Percentiles rank a stretch among this genome's conserved stretches.
Evolutionary conservation across 352 stramenopile genomes (phyloP).

Genomic region (Pythium folliculosum): DNA sequence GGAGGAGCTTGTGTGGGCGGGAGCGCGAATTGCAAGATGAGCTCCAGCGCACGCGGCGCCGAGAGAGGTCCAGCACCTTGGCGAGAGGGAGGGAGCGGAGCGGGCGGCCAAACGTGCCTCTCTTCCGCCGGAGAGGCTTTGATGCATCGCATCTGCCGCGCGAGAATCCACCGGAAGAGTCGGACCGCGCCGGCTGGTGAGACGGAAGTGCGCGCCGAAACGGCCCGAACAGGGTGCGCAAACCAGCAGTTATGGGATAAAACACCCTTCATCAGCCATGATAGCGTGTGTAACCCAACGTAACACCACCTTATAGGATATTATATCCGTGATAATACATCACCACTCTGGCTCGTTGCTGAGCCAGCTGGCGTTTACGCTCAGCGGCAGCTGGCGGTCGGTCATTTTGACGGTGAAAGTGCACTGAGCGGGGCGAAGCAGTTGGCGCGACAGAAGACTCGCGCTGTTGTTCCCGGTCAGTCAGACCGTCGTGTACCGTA

Average conservation of each 20-base stretch:
- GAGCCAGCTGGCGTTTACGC: not conserved
- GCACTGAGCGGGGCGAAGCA: not conserved
- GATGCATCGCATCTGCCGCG: constrained; percentile 1
- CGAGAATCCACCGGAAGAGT: constrained; percentile 6
- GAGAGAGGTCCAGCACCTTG: not conserved
- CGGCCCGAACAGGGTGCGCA: not conserved
- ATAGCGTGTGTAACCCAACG: not conserved
- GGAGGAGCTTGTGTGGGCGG: not conserved
- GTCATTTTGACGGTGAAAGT: not conserved
- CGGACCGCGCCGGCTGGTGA: not conserved
- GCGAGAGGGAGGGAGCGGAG: not conserved
- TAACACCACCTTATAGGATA: not conserved
- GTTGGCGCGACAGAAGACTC: too few species aligned
- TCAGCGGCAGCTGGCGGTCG: not conserved
- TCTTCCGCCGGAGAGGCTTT: not conserved
- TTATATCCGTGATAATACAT: not conserved
- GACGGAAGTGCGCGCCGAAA: not conserved
- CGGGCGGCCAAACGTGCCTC: too few species aligned
- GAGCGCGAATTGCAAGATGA: constrained; percentile 16
- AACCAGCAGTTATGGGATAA: too few species aligned
- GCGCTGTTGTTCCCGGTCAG: too few species aligned
- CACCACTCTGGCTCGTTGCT: not conserved
- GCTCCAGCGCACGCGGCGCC: not conserved
- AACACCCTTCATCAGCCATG: too few species aligned
- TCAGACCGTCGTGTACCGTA: too few species aligned